Conservation (phyloP, 371 early-diverging fungal species). For the Mucor circinelloides region DNA sequence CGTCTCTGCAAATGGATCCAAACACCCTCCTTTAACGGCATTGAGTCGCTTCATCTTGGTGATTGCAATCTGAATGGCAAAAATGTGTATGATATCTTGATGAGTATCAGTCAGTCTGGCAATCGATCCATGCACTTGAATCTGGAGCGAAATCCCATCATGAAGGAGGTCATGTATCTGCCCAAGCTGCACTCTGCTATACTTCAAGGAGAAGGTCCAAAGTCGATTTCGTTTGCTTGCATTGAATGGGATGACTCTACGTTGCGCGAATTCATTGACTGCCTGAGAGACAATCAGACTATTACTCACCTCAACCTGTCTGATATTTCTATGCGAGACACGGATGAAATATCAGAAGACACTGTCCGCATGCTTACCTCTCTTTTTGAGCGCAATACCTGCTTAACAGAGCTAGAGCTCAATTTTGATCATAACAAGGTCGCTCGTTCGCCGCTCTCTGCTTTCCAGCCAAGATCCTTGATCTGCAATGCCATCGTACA, state of each 20-base stretch:
- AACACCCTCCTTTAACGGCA: constrained; percentile 25
- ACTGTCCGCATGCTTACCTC: constrained; percentile 35
- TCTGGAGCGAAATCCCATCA: constrained; percentile 35
- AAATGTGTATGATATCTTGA: constrained; percentile 32
- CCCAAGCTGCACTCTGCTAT: constrained; percentile 42
- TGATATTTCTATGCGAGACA: constrained; percentile 26
- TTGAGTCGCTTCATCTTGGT: constrained; percentile 29
- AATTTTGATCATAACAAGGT: neutral
- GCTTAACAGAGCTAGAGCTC: constrained; percentile 26
- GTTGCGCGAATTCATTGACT: constrained; percentile 43
- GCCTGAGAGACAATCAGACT: constrained; percentile 35
- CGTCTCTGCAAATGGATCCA: constrained; percentile 37
- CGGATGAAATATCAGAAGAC: constrained; percentile 29
- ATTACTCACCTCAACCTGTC: constrained; percentile 31
- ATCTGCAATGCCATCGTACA: constrained; percentile 25
- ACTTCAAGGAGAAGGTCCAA: constrained; percentile 40
- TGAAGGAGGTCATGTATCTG: constrained; percentile 37
- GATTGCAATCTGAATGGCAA: constrained; percentile 36
- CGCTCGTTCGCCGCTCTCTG: neutral
- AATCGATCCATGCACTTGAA: constrained; percentile 37
- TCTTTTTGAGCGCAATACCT: constrained; percentile 42
- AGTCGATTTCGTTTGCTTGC: constrained; percentile 32
- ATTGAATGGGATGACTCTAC: constrained; percentile 49
- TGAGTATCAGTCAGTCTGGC: constrained; percentile 31
- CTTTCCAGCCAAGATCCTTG: neutral